phyloP scores from a whole-genome alignment of 768 basidiomycete genomes.

The Collybiopsis luxurians region DNA sequence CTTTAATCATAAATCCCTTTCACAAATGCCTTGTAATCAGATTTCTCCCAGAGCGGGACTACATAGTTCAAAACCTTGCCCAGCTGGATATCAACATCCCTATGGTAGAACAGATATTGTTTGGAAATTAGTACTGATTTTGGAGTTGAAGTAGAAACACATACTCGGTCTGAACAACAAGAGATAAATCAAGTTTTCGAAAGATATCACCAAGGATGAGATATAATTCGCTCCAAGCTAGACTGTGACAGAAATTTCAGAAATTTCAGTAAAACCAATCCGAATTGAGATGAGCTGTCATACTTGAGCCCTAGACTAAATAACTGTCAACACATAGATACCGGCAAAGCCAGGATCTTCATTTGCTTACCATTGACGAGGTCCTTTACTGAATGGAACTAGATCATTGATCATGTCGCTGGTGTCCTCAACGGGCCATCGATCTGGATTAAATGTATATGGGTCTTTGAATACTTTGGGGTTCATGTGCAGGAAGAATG shows the following conservation, averaged over 20 bases:
- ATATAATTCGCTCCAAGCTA: conserved; percentile 5
- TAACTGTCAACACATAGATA: not conserved
- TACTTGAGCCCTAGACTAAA: too few species aligned
- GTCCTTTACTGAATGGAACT: conserved; percentile 28
- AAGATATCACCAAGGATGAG: conserved; percentile 2
- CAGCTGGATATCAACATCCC: not conserved
- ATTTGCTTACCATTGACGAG: not conserved
- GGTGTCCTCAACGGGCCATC: conserved; percentile 32
- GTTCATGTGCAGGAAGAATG: conserved; percentile 32
- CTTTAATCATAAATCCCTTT: not conserved
- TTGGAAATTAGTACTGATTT: not conserved
- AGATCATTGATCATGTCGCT: conserved; percentile 31
- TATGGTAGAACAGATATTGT: not conserved
- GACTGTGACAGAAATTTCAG: not conserved
- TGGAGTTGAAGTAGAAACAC: not conserved
- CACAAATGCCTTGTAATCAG: not conserved
- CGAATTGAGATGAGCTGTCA: too few species aligned
- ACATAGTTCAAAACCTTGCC: not conserved
- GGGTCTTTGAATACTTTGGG: conserved; percentile 34
- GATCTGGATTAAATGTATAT: conserved; percentile 34
- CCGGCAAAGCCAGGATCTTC: not conserved
- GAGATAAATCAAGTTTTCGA: not conserved
- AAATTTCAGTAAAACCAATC: too few species aligned
- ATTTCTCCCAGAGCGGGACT: not conserved
- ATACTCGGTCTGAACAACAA: conserved; percentile 15